Conservation (phyloP, 805 yeast species). For the Lipomyces yamanashiensis region DNA sequence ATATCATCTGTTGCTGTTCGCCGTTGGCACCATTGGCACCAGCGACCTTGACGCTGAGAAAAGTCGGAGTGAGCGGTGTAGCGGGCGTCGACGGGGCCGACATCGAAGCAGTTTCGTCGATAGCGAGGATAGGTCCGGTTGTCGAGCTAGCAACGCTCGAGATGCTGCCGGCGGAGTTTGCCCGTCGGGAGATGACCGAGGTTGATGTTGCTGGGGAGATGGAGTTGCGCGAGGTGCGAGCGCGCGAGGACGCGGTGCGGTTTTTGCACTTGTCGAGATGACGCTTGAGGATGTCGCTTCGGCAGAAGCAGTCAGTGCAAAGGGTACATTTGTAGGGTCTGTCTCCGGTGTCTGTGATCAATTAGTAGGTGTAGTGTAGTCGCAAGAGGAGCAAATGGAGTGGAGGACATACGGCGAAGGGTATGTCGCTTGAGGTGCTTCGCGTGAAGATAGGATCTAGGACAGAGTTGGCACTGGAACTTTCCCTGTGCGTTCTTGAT, state of each 20-base stretch:
- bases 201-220: neutral
- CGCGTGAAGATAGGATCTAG: slow-evolving; percentile 47
- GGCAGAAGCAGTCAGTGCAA: slow-evolving; percentile 64
- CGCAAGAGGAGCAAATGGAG: too few species aligned
- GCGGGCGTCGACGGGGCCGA: slow-evolving; percentile 16
- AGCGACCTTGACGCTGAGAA: neutral
- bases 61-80: slow-evolving; percentile 12
- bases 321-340: slow-evolving; percentile 78
- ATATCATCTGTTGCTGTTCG: neutral
- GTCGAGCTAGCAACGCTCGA: slow-evolving; percentile 1
- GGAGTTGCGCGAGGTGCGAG: neutral
- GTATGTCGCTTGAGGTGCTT: slow-evolving; percentile 85
- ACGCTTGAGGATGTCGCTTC: slow-evolving; percentile 74
- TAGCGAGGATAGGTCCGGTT: neutral
- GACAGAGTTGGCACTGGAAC: slow-evolving; percentile 40
- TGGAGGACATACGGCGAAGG: slow-evolving; percentile 54
- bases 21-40: neutral
- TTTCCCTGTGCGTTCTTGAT: slow-evolving; percentile 57
- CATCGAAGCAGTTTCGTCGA: neutral
- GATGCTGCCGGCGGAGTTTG: slow-evolving; percentile 9
- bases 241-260: slow-evolving; percentile 15
- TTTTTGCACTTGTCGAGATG: slow-evolving; percentile 50
- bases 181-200: neutral
- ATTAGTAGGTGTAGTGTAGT: neutral
- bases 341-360: slow-evolving; percentile 65